These are phyloP conservation scores for Medicago ruthenica DNA, from an alignment of 306 rosid species.

Conservation along the genomic window DNA sequence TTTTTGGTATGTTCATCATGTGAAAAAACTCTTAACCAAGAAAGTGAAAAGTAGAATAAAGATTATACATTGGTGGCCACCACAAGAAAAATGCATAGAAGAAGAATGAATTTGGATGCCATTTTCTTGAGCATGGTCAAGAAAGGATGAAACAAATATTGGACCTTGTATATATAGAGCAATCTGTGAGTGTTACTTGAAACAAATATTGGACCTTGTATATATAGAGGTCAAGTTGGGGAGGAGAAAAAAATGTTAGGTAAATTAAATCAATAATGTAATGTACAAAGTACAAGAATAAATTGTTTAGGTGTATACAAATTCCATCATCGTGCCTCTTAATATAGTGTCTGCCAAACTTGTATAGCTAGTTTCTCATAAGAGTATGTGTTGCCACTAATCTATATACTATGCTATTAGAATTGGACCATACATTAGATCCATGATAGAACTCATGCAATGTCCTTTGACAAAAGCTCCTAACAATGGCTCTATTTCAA, in stretches of 20 bases:
- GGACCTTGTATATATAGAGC: not conserved
- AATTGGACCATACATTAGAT: not conserved
- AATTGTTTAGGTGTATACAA: too few relatives aligned
- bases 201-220: not conserved
- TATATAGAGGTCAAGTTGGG: too few relatives aligned
- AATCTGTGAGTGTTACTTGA: not conserved
- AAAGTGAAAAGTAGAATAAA: not conserved
- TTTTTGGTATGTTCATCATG: not conserved
- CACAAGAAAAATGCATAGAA: conserved; percentile 50
- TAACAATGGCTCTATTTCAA: too few relatives aligned
- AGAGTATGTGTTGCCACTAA: not conserved
- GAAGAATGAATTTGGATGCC: conserved; percentile 57
- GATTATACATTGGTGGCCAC: conserved; percentile 48
- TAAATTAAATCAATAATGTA: too few relatives aligned
- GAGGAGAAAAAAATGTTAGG: too few relatives aligned
- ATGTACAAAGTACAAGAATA: too few relatives aligned
- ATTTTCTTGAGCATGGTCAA: conserved; percentile 25
- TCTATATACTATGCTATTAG: not conserved
- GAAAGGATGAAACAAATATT: too few relatives aligned
- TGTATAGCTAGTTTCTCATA: too few relatives aligned
- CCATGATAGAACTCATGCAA: not conserved
- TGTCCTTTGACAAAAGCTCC: too few relatives aligned
- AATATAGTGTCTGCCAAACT: too few relatives aligned
- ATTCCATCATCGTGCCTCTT: too few relatives aligned
- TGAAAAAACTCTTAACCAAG: not conserved